Evolutionary conservation across 768 basidiomycete genomes (phyloP).

Genomic region (Naganishia vishniacii): DNA sequence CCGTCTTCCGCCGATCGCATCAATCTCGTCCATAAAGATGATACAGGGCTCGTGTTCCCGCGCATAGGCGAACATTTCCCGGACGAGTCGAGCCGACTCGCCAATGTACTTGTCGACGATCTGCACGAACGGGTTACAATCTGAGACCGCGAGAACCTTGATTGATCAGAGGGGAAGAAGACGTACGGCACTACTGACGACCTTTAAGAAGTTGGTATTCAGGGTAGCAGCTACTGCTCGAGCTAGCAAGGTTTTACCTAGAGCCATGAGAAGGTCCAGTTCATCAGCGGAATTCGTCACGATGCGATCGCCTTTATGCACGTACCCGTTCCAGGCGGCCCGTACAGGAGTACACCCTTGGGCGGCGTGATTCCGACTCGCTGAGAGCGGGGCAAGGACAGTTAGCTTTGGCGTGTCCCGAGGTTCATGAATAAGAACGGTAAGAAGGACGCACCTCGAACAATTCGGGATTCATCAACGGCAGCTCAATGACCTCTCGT

Average conservation of each 20-base stretch:
- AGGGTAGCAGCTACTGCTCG: conserved; percentile 92
- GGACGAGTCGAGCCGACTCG: conserved; percentile 87
- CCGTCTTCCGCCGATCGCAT: conserved; percentile 87
- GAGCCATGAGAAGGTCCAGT: background rate
- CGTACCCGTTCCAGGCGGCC: conserved; percentile 87
- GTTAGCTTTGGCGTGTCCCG: background rate
- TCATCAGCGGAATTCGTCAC: background rate
- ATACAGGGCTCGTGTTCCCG: conserved; percentile 96
- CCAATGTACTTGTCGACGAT: conserved; percentile 76
- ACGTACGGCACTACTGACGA: conserved; percentile 95
- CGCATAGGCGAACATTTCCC: conserved; percentile 99
- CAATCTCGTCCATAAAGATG: conserved; percentile 84
- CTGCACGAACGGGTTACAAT: conserved; percentile 25
- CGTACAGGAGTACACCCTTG: conserved; percentile 91
- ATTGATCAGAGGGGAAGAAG: conserved; percentile 33
- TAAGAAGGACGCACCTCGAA: conserved; percentile 54
- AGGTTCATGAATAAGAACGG: too few species aligned
- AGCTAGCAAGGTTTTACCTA: conserved; percentile 76
- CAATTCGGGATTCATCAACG: conserved; percentile 85
- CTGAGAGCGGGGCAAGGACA: conserved; percentile 33
- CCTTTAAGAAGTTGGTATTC: conserved; percentile 94
- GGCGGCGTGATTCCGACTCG: conserved; percentile 96
- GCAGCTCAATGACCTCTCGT: conserved; percentile 94
- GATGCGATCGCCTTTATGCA: too few species aligned
- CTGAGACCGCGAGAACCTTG: too few species aligned